Percentiles rank a stretch among this genome's conserved stretches.
Conservation (phyloP, 1,139 yeast genomes). For the Saccharomyces hybrid region DNA sequence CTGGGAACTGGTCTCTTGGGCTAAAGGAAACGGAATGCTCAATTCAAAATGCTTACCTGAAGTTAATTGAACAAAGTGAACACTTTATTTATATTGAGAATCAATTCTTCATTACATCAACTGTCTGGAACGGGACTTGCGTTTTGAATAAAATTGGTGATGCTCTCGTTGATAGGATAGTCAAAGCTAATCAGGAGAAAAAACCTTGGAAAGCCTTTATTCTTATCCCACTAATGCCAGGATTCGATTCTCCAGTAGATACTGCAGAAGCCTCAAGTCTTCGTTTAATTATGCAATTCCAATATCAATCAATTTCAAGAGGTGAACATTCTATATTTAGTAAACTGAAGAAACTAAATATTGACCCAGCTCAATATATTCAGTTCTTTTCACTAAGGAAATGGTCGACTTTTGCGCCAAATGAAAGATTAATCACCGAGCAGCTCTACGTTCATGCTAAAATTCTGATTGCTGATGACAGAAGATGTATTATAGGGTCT, state of each 20-base stretch:
- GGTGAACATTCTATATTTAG: conserved; percentile 89
- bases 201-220: conserved; percentile 85
- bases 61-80: conserved; percentile 82
- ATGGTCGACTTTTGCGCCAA: conserved; percentile 89
- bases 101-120: conserved; percentile 86
- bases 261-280: conserved; percentile 90
- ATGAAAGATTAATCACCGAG: conserved; percentile 71
- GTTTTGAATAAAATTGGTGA: conserved; percentile 90
- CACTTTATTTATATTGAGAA: conserved; percentile 93
- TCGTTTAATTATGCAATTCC: conserved; percentile 94
- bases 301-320: conserved; percentile 85
- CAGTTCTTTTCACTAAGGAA: conserved; percentile 87
- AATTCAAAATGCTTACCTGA: conserved; percentile 87
- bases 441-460: conserved; percentile 93
- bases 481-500: conserved; percentile 89
- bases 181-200: conserved; percentile 72
- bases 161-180: conserved; percentile 90
- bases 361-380: conserved; percentile 83
- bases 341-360: conserved; percentile 67
- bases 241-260: conserved; percentile 91
- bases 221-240: conserved; percentile 94
- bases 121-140: conserved; percentile 76
- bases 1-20: conserved; percentile 92
- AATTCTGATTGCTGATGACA: conserved; percentile 86
- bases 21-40: conserved; percentile 77